Percentiles rank a stretch among this genome's conserved stretches.
phyloP scores from a whole-genome alignment of 352 stramenopile species.

The Phytophthora rubi region DNA sequence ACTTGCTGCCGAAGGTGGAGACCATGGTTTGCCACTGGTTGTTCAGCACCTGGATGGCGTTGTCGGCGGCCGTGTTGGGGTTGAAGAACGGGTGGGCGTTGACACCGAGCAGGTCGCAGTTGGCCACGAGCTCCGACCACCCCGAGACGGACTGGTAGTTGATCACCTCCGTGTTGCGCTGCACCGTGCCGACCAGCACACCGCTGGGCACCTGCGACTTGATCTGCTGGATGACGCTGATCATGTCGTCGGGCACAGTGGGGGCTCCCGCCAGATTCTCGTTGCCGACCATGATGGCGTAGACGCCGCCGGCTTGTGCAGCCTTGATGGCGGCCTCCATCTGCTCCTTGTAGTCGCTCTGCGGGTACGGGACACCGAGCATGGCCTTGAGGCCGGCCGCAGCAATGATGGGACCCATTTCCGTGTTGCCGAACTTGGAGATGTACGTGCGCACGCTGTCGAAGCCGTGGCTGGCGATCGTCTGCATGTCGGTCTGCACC shows the following conservation, averaged over 20 bases:
- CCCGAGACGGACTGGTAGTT: slow-evolving; percentile 20
- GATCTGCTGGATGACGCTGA: slow-evolving; percentile 49
- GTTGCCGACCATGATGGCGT: slow-evolving; percentile 67
- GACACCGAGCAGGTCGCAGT: slow-evolving; percentile 46
- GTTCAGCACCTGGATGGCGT: slow-evolving; percentile 42
- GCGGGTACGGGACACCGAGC: slow-evolving; percentile 53
- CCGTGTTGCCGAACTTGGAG: slow-evolving; percentile 46
- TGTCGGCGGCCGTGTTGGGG: slow-evolving; percentile 15
- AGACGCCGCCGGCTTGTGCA: slow-evolving; percentile 43
- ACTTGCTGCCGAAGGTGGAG: slow-evolving; percentile 36
- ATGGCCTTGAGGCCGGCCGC: slow-evolving; percentile 43
- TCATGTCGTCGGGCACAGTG: slow-evolving; percentile 39
- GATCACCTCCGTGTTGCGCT: slow-evolving; percentile 60
- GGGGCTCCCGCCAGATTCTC: slow-evolving; percentile 46
- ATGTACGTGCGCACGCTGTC: slow-evolving; percentile 66
- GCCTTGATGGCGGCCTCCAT: slow-evolving; percentile 42
- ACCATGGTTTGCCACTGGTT: slow-evolving; percentile 45
- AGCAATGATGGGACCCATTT: slow-evolving; percentile 52
- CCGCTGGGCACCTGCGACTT: slow-evolving; percentile 42
- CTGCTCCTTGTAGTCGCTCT: slow-evolving; percentile 45
- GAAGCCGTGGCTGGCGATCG: slow-evolving; percentile 57
- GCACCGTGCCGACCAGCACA: slow-evolving; percentile 61
- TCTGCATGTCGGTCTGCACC: slow-evolving; percentile 46
- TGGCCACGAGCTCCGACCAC: slow-evolving; percentile 36
- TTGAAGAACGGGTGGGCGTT: slow-evolving; percentile 63